Conservation (phyloP, 2,329 filamentous ascomycete genomes). For the Tolypocladium ovalisporum region DNA sequence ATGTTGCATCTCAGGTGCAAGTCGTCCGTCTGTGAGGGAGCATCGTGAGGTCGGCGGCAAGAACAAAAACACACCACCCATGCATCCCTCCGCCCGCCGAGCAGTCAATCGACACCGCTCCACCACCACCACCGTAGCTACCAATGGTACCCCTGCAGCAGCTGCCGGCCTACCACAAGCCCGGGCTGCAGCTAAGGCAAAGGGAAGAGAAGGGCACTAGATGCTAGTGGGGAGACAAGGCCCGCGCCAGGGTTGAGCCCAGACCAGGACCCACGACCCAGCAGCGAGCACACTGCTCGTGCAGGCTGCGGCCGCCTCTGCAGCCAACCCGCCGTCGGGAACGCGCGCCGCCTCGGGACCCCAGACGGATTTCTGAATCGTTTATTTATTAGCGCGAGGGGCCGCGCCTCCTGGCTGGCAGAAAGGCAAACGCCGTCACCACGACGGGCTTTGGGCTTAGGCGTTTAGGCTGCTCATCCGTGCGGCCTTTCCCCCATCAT, state of each 20-base stretch:
- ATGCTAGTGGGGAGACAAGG: background rate
- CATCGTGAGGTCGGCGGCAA: background rate
- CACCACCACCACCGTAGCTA: background rate
- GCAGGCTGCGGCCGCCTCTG: slow-evolving; percentile 28
- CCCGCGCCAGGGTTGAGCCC: background rate
- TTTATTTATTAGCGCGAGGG: slow-evolving; percentile 1
- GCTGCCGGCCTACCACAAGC: background rate
- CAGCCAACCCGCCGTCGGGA: slow-evolving; percentile 21
- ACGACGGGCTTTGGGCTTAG: background rate
- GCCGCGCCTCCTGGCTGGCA: background rate
- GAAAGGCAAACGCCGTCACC: background rate
- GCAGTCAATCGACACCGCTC: background rate
- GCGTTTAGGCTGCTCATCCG: background rate
- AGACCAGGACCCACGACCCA: slow-evolving; percentile 5
- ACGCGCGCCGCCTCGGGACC: slow-evolving; percentile 21
- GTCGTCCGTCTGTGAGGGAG: background rate
- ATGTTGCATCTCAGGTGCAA: background rate
- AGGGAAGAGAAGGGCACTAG: background rate
- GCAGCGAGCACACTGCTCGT: slow-evolving; percentile 16
- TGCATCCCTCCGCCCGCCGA: background rate
- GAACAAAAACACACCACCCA: background rate
- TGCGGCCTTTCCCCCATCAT: background rate
- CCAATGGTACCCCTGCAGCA: background rate
- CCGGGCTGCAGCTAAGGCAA: background rate
- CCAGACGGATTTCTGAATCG: slow-evolving; percentile 7